Base-by-base conservation (phyloP, 1,284 basidiomycete species). In the Cutaneotrichosporon mucoides region DNA sequence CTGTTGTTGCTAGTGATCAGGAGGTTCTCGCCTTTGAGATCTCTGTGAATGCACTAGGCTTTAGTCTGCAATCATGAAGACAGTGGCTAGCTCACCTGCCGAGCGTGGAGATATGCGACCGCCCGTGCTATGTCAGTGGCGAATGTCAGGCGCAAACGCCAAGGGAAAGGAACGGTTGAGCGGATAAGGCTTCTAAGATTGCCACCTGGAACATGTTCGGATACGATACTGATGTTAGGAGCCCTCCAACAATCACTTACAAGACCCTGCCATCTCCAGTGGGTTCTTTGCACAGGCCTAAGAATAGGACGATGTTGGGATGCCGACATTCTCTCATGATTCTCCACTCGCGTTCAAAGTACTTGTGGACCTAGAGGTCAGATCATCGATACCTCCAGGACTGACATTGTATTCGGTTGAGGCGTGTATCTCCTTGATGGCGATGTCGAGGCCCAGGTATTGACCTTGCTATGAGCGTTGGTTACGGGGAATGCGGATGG, bases 11-110 rank as follows among this genome's bases (percentile, higher is more conserved):
- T 81, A 0, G 93, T 97, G 42, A 97, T 87, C 40, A 97, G 85
- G n/a, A 97, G 82, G 71, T 99, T 99, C 79, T 97, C 94, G 44
- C 93, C 92, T 77, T 99, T 99, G 66, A 98, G 83, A 77, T 99
- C 95, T 13, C 83, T 79, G 62, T 85, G 84, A 57, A 85, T 79
- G 67, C 81, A 82, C 72, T 81, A 60, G 5, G 12, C 50, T 59
- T 46, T 24, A 8, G n/a, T 7, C 16, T n/a, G 13, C 37, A 38
- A 45, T 37, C 13, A 47, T 8, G 38, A 34, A 33, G 11, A 42
- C 50, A 38, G 34, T 9, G 11, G 44, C 12, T 40, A 12, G 58
- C 75, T 60, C 43, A 79, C 79, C 64, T 91, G 90, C 43, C 95
- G 84, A 6, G 94, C 93, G 70, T 98, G 95, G 5, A 99, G 86